Percentiles rank a stretch among this genome's conserved stretches.
phyloP scores from a whole-genome alignment of 2,329 filamentous ascomycete genomes.

The Tolypocladium ovalisporum region DNA sequence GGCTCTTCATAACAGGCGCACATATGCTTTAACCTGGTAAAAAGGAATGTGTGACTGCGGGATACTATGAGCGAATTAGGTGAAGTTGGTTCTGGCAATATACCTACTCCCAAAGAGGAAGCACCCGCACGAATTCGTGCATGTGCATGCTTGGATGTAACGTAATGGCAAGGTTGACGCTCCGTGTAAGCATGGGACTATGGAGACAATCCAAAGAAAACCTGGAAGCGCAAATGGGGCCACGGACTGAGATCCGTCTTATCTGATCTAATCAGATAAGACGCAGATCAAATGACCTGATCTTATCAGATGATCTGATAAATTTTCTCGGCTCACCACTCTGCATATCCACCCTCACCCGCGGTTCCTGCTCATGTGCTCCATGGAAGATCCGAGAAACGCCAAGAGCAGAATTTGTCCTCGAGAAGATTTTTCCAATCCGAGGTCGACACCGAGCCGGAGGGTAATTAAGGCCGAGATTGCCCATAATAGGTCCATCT shows the following conservation, averaged over 20 bases:
- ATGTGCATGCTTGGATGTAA: not conserved
- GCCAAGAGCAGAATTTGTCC: not conserved
- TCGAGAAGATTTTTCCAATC: not conserved
- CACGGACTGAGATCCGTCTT: not conserved
- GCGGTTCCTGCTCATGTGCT: not conserved
- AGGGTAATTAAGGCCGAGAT: not conserved
- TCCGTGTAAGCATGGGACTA: not conserved
- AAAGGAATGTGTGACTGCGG: not conserved
- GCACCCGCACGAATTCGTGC: not conserved
- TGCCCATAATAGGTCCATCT: not conserved
- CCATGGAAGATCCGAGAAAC: not conserved
- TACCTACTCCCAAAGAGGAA: not conserved
- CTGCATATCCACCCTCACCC: not conserved
- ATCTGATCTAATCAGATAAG: constrained; percentile 1
- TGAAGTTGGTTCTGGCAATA: not conserved
- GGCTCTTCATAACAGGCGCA: not conserved
- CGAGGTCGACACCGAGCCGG: not conserved
- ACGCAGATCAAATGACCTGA: not conserved
- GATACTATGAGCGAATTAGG: not conserved
- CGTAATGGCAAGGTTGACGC: not conserved
- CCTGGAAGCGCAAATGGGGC: not conserved
- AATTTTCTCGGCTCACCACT: not conserved
- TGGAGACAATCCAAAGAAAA: not conserved
- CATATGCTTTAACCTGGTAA: not conserved
- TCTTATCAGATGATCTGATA: constrained; percentile 5